Evolutionary conservation across 148 eudicot species (phyloP), one percentile per base, ranked within the genome.

Genomic region (Nepenthes gracilis): DNA sequence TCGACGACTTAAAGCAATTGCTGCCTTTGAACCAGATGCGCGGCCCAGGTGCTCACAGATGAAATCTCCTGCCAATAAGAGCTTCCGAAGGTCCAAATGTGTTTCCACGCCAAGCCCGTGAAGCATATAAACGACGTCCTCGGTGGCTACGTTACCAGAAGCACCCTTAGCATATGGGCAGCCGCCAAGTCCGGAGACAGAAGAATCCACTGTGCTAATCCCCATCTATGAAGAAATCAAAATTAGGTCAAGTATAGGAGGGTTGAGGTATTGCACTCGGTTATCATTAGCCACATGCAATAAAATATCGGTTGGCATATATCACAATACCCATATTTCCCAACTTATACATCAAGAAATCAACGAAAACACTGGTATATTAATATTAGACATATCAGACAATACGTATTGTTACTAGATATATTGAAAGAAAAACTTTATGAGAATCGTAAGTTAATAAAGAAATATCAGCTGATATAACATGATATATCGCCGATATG

Each of bases 141-240:
- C 97, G 0, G 97, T 88, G 2, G 94, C 97, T 36, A 92, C 94
- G 64, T 92, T 92, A 13, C 96, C 97, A 12, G 96, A 70, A 62
- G 97, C 97, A 72, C 96, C 90, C 76, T 88, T 85, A 7, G 96
- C 97, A 59, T 88, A 92, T 43, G 97, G 97, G 70, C 96, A 92
- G 70, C 98, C 94, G 36, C 96, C 96, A 40, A 92, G 96, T 43
- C 97, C 96, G 1, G 86, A 80, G 11, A 85, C 75, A 6, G 97
- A 85, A 36, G 96, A 91, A 71, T 91, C 96, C 47, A 88, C 81
- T 35, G 73, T 73, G 66, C 83, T 74, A 58, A 92, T 77, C 32
- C 97, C 97, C 96, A 88, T 85, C 96, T 92, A 79, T 53, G 34
- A 12, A 48, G 58, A 35, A 33, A 55, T 36, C 36, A 32, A 32